These are phyloP conservation scores for Lophium mytilinum DNA, from an alignment of 495 filamentous ascomycete species.

Conservation along the genomic window DNA sequence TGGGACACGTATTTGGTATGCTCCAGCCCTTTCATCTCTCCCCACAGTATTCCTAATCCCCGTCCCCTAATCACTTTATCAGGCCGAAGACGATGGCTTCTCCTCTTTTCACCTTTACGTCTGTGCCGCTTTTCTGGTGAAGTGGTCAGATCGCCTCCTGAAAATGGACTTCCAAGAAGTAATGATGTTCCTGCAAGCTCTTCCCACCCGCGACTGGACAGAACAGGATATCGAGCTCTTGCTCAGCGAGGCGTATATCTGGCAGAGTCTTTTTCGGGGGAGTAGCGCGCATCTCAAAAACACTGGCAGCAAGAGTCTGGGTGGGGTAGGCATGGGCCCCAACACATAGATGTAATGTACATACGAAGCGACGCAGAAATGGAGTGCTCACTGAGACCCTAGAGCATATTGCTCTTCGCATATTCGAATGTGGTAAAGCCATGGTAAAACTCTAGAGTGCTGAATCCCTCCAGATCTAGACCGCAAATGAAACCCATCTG, in stretches of 20 bases:
- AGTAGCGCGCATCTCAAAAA: constrained; percentile 67
- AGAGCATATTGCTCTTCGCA: too few relatives aligned
- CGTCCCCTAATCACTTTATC: not conserved
- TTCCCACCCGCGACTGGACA: constrained; percentile 92
- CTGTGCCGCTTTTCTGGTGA: constrained; percentile 96
- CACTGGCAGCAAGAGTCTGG: constrained; percentile 12
- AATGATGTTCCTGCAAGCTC: constrained; percentile 97
- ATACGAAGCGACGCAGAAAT: too few relatives aligned
- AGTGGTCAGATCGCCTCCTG: constrained; percentile 89
- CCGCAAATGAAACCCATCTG: too few relatives aligned
- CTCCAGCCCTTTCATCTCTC: not conserved
- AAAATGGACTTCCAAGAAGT: constrained; percentile 97
- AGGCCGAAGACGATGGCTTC: constrained; percentile 98
- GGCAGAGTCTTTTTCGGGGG: constrained; percentile 86
- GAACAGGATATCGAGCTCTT: constrained; percentile 96
- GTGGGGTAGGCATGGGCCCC: constrained; percentile 26
- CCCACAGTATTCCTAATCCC: not conserved
- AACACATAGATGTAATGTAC: constrained; percentile 14
- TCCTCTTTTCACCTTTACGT: constrained; percentile 97
- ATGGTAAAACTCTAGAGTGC: too few relatives aligned
- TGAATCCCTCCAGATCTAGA: too few relatives aligned
- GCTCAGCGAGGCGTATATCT: constrained; percentile 91
- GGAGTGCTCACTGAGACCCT: too few relatives aligned
- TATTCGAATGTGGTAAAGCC: too few relatives aligned
- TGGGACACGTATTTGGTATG: constrained; percentile 98